Base-by-base conservation (phyloP, 306 rosid species). In the Castanea sativa region DNA sequence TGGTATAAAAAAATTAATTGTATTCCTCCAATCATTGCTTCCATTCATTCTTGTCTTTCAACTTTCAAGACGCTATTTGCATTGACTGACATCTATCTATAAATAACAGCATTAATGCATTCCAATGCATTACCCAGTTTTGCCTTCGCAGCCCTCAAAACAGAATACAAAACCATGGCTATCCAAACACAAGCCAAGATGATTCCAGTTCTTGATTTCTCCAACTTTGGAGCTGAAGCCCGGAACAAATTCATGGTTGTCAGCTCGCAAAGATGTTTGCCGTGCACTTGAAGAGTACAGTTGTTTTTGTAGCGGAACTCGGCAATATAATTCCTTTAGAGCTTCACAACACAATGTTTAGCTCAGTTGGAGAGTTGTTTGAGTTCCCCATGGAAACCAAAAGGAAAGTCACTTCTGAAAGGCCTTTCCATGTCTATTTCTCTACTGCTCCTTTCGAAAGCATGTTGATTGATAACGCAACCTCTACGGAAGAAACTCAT, bases 241-340 rank as follows among this genome's bases (percentile, higher is more conserved):
- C 16, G 57, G 73, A 20, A 60, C 83, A 59, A 10, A 14, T 10
- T 29, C 67, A 1, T 41, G 83, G 83, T 9, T 73, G 16, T 72
- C 83, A 9, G 14, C 63, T n/a, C 35, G 64, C 73, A 30, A 63
- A 55, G 3, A 79, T 29, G 69, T 80, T 65, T 63, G 79, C 0
- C 14, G 33, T 2, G 83, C 83, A 1, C 75, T 80, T 8, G 79
- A 80, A 60, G 79, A 80, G 18, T 43, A 80, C 69, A 60, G 83
- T 20, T 67, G 79, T 5, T 80, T 80, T 80, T 19, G 61, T 73
- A 11, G 79, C 51, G 23, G 10, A 6, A 15, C 75, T 63, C 0
- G 41, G 59, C 59, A 41, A 80, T 2, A 30, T 30, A 60, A 9
- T 79, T 73, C 52, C 78, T 19, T 8, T 35, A 8, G 64, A 73